Base-by-base conservation (phyloP, 495 filamentous ascomycete species). In the Penicillium lividum region DNA sequence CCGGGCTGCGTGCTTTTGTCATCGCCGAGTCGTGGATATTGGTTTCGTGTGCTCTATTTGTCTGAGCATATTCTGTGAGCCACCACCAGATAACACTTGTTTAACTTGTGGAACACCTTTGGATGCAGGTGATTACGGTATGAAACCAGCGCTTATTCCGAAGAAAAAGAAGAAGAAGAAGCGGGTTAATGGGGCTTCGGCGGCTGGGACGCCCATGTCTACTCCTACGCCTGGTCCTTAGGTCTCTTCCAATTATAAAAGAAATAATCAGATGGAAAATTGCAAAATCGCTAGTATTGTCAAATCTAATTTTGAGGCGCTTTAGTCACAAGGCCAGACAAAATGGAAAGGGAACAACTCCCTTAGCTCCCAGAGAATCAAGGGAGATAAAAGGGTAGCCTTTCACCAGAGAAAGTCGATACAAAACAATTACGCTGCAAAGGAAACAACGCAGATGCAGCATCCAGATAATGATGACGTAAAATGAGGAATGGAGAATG, bases 1-100 rank as follows among this genome's bases (percentile, higher is more conserved):
- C 70, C 82, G 95, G 9, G 93, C 94, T 6, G 94, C 94, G 13
- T 98, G 94, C 73, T 98, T 98, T 71, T 98, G 94, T 71, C 94
- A 98, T 73, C 81, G 93, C 33, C 83, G 81, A 27, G 92, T 98
- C 13, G 88, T 98, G 54, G 91, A 97, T 75, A 83, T 94, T 28
- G 94, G 91, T 10, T 98, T 88, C 67, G 95, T 98, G 44, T 98
- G 94, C 77, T 93, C 89, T 44, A 89, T 98, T 57, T 98, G 94
- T 69, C 77, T 98, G 61, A 94, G 91, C 73, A 98, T 89, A 45
- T 89, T 89, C 59, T 89, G 86, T 60, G 80, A 84, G 18, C 82
- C 84, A 11, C 84, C 85, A 1, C 80, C 82, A 58, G 84, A 78
- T 15, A 87, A 85, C 22, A 80, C 86, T 51, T 98, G 94, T 69